phyloP scores from a whole-genome alignment of 805 yeast genomes.

The Candida ascalaphidarum region DNA sequence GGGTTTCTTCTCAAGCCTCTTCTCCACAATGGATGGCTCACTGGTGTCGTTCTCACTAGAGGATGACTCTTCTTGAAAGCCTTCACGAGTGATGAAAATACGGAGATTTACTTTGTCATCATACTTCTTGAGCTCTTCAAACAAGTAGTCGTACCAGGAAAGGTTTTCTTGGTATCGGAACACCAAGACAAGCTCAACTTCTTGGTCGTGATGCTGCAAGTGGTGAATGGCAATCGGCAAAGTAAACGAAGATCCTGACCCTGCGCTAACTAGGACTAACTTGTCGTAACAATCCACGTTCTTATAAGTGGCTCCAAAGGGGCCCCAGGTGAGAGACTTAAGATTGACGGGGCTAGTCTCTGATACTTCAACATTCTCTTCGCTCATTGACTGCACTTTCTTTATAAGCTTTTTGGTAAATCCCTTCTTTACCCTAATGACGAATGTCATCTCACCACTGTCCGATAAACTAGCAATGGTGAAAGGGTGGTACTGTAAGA shows the following conservation, averaged over 20 bases:
- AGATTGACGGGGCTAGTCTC: conserved; percentile 8
- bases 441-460: conserved; percentile 28
- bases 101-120: conserved; percentile 14
- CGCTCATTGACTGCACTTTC: conserved; percentile 13
- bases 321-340: conserved; percentile 36
- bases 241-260: conserved; percentile 39
- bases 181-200: conserved; percentile 26
- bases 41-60: too few relatives aligned
- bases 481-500: conserved; percentile 39
- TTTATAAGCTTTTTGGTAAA: conserved; percentile 30
- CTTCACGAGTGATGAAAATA: conserved; percentile 19
- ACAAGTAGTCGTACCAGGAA: conserved; percentile 27
- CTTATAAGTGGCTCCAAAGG: conserved; percentile 36
- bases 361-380: conserved; percentile 4
- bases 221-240: conserved; percentile 38
- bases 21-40: too few relatives aligned
- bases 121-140: conserved; percentile 19
- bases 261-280: conserved; percentile 30
- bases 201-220: conserved; percentile 13
- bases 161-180: conserved; percentile 15
- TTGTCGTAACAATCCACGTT: conserved; percentile 34
- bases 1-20: conserved; percentile 1
- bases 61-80: conserved; percentile 2
- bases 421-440: conserved; percentile 33
- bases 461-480: conserved; percentile 34